These are phyloP conservation scores for Nemania sp. DNA, from an alignment of 2,329 filamentous ascomycete species.

Conservation along the genomic window DNA sequence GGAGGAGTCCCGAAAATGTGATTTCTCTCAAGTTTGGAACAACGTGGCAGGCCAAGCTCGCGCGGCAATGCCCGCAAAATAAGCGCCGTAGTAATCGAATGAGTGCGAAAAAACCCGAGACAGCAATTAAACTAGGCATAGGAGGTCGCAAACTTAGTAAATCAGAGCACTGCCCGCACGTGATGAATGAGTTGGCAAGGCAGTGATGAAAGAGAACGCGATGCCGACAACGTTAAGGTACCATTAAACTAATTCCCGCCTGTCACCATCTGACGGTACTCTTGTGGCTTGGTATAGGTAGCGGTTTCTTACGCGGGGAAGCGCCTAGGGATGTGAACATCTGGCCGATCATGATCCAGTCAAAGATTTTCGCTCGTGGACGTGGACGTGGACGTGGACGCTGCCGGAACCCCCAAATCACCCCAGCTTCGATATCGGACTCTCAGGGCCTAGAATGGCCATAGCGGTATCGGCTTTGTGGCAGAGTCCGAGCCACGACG, in stretches of 20 bases:
- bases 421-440: not conserved
- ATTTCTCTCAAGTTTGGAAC: too few species aligned
- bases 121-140: not conserved
- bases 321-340: too few species aligned
- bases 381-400: constrained; percentile 1
- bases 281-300: constrained; percentile 6
- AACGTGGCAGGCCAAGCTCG: not conserved
- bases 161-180: constrained; percentile 14
- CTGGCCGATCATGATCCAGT: too few species aligned
- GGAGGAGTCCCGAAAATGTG: too few species aligned
- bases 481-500: not conserved
- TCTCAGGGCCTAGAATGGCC: not conserved
- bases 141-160: constrained; percentile 11
- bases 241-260: not conserved
- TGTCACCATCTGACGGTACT: not conserved
- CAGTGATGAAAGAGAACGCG: not conserved
- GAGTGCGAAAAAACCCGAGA: not conserved
- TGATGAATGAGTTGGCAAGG: constrained; percentile 10
- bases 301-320: constrained; percentile 1
- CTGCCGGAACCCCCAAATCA: constrained; percentile 4
- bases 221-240: not conserved
- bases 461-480: not conserved
- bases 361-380: not conserved
- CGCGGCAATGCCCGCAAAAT: not conserved
- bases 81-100: not conserved